Evolutionary conservation across 2,329 filamentous ascomycete species (phyloP).

Genomic region (Nemania sp.): DNA sequence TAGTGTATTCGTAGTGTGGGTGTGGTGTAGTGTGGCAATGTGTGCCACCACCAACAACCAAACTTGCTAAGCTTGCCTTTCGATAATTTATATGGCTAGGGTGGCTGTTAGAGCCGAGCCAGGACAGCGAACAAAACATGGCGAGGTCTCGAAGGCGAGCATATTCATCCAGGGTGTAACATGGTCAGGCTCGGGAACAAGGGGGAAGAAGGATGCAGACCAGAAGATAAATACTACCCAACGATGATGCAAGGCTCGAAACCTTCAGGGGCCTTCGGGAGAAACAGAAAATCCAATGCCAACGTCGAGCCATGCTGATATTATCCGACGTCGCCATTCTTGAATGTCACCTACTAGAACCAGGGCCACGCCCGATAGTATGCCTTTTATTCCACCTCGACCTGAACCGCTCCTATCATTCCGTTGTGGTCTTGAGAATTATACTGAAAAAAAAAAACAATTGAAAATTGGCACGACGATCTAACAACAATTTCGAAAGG

Average conservation of each 20-base stretch:
- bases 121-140: conserved; percentile 8
- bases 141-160: not conserved
- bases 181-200: conserved; percentile 1
- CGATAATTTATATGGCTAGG: no score
- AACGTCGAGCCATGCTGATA: conserved; percentile 16
- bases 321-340: conserved; percentile 3
- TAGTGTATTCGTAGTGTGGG: no score
- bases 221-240: conserved; percentile 1
- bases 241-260: not conserved
- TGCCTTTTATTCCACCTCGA: no score
- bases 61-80: conserved; percentile 14
- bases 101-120: conserved; percentile 10
- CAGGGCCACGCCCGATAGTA: conserved; percentile 28
- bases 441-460: no score
- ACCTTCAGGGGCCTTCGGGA: not conserved
- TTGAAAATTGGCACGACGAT: no score
- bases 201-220: conserved; percentile 1
- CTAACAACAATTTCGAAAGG: not conserved
- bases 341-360: conserved; percentile 34
- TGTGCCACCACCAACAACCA: conserved; percentile 18
- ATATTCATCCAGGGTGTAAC: not conserved
- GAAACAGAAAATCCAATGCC: not conserved
- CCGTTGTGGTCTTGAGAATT: no score
- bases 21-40: conserved; percentile 4
- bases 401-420: conserved; percentile 30